Base-by-base conservation (phyloP, 208 protist genomes). In the Acanthamoeba castellanii region DNA sequence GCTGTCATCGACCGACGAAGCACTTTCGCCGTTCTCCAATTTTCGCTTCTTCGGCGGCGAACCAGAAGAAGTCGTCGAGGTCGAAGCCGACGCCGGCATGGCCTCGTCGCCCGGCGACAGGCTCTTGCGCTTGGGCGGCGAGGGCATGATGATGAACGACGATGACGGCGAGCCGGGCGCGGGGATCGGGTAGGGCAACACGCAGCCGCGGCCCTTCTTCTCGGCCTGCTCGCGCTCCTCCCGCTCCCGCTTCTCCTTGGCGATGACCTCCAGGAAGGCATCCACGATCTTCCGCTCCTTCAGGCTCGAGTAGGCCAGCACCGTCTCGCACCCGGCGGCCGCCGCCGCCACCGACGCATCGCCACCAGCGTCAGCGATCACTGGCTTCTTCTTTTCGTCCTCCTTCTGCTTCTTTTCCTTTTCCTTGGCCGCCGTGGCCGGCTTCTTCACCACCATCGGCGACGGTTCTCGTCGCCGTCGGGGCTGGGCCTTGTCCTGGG, bases 181-280 rank as follows among this genome's bases (percentile, higher is more conserved):
- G 6, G 61, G 85, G 57, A 72, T 74, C 13, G 85, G 61, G 22
- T 55, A 91, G 34, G 85, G 61, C 13, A 34, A 8, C 47, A 70
- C 57, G 18, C 55, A 42, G 47, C 52, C 59, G 13, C 61, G 47
- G 16, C 42, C 55, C 18, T 25, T 37, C 85, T 74, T 91, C 34
- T 91, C 85, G 52, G 66, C 52, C 18, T 8, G 72, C 85, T 50
- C 61, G 16, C 37, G 27, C 3, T 72, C 61, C 61, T 91, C 85
- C 50, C 52, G 61, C 55, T 91, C 85, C 22, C 76, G 76, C 76
- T 91, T 91, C 47, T 91, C 22, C 57, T 91, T 18, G 27, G 85
- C 47, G 18, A 91, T 70, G 55, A 27, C 57, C 85, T 91, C 85
- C n/a, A 91, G 30, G 61, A 74, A 91, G 52, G 85, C 85, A n/a